phyloP scores from a whole-genome alignment of 2,329 filamentous ascomycete genomes.

The Sclerotinia trifoliorum region DNA sequence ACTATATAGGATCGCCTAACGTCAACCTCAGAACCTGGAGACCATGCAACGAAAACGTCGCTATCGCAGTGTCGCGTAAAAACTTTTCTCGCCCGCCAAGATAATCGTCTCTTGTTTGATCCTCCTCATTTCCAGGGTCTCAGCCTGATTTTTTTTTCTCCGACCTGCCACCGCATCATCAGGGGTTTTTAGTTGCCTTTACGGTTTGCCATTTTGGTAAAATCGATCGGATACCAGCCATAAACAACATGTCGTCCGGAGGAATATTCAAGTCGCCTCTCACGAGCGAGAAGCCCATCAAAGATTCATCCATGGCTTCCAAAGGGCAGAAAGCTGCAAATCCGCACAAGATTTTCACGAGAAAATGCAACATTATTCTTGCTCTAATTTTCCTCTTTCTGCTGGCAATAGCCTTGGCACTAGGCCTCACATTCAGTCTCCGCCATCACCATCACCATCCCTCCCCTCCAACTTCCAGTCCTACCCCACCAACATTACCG shows the following conservation, averaged over 20 bases:
- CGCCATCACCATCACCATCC: not conserved
- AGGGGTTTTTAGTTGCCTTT: not conserved
- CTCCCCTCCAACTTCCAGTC: not conserved
- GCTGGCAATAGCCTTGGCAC: conserved; percentile 15
- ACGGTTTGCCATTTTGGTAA: too few species aligned
- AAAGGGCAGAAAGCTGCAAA: conserved; percentile 3
- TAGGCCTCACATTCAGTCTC: conserved; percentile 17
- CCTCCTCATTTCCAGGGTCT: not conserved
- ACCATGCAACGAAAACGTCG: conserved; percentile 8
- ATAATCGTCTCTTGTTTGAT: not conserved
- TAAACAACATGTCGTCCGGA: conserved; percentile 20
- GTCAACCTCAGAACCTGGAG: not conserved
- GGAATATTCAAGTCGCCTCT: conserved; percentile 20
- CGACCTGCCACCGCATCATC: not conserved
- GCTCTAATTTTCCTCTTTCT: conserved; percentile 18
- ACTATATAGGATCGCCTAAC: conserved; percentile 18
- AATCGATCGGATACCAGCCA: conserved; percentile 2
- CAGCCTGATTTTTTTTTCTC: not conserved
- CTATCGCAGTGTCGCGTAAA: not conserved
- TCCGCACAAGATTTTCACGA: conserved; percentile 22
- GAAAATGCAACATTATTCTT: conserved; percentile 24
- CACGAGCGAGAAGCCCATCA: conserved; percentile 3
- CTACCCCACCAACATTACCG: conserved; percentile 2
- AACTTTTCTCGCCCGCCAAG: not conserved
- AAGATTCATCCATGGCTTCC: not conserved